Conservation (phyloP, 352 stramenopile species). For the Plasmopara halstedii region DNA sequence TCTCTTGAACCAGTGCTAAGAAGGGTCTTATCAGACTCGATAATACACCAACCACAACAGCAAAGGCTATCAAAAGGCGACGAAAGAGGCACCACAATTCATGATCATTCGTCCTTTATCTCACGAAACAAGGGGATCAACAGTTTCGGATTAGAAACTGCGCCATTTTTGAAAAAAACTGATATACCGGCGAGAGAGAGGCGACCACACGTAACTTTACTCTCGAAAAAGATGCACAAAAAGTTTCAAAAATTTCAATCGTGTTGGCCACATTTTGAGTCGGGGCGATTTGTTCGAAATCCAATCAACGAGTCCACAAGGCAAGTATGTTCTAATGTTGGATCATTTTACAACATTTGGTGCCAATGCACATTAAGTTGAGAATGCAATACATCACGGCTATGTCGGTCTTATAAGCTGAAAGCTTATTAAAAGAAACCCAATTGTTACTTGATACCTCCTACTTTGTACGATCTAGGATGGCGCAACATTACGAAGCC, state of each 20-base stretch:
- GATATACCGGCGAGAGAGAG: background rate
- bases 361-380: constrained; percentile 53
- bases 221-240: constrained; percentile 41
- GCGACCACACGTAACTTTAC: constrained; percentile 23
- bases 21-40: constrained; percentile 18
- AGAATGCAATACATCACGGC: no score
- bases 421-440: no score
- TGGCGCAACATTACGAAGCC: no score
- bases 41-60: constrained; percentile 10
- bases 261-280: constrained; percentile 20
- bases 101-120: background rate
- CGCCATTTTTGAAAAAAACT: constrained; percentile 19
- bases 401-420: no score
- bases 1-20: constrained; percentile 16
- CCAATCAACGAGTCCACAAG: constrained; percentile 28
- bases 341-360: constrained; percentile 38
- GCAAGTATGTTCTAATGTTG: background rate
- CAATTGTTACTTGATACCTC: no score
- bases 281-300: constrained; percentile 22
- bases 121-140: constrained; percentile 3
- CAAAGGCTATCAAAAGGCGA: background rate
- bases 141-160: constrained; percentile 13
- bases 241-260: constrained; percentile 52
- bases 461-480: no score
- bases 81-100: background rate